Conservation (phyloP, 805 yeast genomes). For the Saccharomyces mikatae region DNA sequence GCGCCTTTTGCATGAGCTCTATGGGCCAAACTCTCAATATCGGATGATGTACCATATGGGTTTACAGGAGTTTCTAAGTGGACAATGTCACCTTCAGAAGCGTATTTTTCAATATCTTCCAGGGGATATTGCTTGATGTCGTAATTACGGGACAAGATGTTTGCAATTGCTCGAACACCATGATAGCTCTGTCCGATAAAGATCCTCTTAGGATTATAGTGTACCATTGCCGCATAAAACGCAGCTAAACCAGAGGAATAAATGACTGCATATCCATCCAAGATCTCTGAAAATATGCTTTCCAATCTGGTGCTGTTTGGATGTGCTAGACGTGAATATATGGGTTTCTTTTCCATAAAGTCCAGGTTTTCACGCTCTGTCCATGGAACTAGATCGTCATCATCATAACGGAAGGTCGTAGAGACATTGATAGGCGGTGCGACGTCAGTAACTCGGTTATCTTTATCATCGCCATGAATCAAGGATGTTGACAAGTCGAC, state of each 20-base stretch:
- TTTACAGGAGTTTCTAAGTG: slow-evolving; percentile 86
- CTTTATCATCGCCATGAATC: slow-evolving; percentile 65
- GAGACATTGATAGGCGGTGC: slow-evolving; percentile 75
- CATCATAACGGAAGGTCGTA: slow-evolving; percentile 65
- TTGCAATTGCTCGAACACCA: slow-evolving; percentile 69
- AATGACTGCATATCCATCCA: slow-evolving; percentile 57
- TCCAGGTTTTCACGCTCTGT: slow-evolving; percentile 31
- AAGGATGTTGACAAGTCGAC: slow-evolving; percentile 41
- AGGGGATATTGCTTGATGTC: slow-evolving; percentile 45
- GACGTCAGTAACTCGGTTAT: slow-evolving; percentile 53
- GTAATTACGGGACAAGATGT: slow-evolving; percentile 51
- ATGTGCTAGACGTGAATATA: slow-evolving; percentile 69
- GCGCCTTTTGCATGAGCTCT: slow-evolving; percentile 78
- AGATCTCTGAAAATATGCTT: slow-evolving; percentile 47
- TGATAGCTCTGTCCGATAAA: slow-evolving; percentile 79
- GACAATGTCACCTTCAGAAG: slow-evolving; percentile 59
- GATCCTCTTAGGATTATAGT: slow-evolving; percentile 62
- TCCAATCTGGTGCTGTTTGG: slow-evolving; percentile 68
- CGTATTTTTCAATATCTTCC: slow-evolving; percentile 42
- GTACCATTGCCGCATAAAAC: slow-evolving; percentile 63
- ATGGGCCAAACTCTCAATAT: slow-evolving; percentile 54
- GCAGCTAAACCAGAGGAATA: slow-evolving; percentile 81
- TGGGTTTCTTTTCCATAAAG: slow-evolving; percentile 31
- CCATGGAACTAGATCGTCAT: slow-evolving; percentile 45
- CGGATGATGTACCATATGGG: slow-evolving; percentile 64